A percentile compares a stretch with the other conserved stretches of the same genome.
phyloP scores from a whole-genome alignment of 2,329 filamentous ascomycete genomes.

The Aspergillus bombycis region DNA sequence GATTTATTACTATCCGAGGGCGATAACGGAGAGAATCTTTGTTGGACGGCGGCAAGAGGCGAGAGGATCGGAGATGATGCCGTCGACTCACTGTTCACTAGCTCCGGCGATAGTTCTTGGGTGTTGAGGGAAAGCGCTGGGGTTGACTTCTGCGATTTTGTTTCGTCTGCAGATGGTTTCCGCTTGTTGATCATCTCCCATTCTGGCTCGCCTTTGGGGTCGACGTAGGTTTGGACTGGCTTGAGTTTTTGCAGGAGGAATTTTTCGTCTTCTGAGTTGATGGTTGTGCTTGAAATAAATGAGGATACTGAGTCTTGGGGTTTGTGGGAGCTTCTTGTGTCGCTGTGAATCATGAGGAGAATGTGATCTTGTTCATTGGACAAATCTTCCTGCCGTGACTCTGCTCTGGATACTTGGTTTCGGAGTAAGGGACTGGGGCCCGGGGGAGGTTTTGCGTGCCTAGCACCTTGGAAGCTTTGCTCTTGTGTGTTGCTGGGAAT shows the following conservation, averaged over 20 bases:
- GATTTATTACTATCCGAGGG: constrained; percentile 16
- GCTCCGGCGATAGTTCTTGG: constrained; percentile 15
- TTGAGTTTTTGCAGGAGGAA: constrained; percentile 21
- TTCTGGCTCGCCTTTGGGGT: constrained; percentile 23
- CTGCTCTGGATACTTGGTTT: constrained; percentile 24
- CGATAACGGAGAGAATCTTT: constrained; percentile 21
- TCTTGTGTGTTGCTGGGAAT: constrained; percentile 39
- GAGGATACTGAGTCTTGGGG: constrained; percentile 23
- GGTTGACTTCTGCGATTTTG: constrained; percentile 2
- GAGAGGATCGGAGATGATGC: constrained; percentile 21
- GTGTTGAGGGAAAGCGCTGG: constrained; percentile 20
- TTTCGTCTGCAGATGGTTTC: constrained; percentile 9
- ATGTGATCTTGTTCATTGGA: constrained; percentile 17
- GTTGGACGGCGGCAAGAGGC: constrained; percentile 15
- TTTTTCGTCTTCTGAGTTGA: constrained; percentile 19
- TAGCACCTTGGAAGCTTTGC: constrained; percentile 34
- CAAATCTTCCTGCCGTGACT: constrained; percentile 17
- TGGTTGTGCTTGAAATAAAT: constrained; percentile 20
- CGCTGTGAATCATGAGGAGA: constrained; percentile 14
- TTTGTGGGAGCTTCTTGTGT: constrained; percentile 13
- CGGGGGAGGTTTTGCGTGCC: constrained; percentile 37
- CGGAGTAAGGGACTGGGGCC: constrained; percentile 30
- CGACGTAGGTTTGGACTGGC: constrained; percentile 19
- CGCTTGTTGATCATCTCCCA: constrained; percentile 28
- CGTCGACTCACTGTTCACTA: constrained; percentile 14